Evolutionary conservation across 306 rosid genomes (phyloP), one percentile per base, ranked within the genome.

Genomic region (Malus asiatica): DNA sequence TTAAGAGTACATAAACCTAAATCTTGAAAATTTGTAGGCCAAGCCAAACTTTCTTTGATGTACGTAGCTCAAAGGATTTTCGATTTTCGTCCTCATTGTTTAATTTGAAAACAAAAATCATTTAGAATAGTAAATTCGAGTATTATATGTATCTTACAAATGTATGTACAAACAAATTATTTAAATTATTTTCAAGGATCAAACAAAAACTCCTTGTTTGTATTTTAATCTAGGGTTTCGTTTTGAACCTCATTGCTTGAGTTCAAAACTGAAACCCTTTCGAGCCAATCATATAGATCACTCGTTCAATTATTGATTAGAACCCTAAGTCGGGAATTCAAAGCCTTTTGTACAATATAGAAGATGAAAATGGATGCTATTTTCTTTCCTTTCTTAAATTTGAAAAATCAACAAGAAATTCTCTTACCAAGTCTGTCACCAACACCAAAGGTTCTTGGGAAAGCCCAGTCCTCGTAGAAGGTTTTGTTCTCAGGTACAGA

Each of bases 361-460:
- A 51, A 4, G 55, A 51, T 51, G 55, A 51, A 51, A 51, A 51
- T 51, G 55, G 55, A 51, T 51, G 7, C 55, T 15, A 15, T 51
- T 15, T 51, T 48, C 16, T 51, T 5, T 51, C 18, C 3, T 5
- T 51, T 15, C 55, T 15, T 51, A 5, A 51, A 51, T 15, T 51
- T 51, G 20, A 51, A 51, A 51, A 51, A 16, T 15, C 20, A 51
- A 51, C 55, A 15, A 51, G 4, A 59, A 5, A 3, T 18, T 53
- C 87, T 53, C 3, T 27, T 86, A 93, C 98, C 60, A 44, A 93
- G 91, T 29, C 1, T 22, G 65, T 93, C 98, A 5, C 94, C 96
- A 45, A 87, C 82, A 10, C 69, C 76, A 29, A 93, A 93, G 46
- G 87, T 86, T 79, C 65, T 82, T 3, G 87, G 87, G 18, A 42